Evolutionary conservation across 148 eudicot species (phyloP).

Genomic region (Euryodendron excelsum): DNA sequence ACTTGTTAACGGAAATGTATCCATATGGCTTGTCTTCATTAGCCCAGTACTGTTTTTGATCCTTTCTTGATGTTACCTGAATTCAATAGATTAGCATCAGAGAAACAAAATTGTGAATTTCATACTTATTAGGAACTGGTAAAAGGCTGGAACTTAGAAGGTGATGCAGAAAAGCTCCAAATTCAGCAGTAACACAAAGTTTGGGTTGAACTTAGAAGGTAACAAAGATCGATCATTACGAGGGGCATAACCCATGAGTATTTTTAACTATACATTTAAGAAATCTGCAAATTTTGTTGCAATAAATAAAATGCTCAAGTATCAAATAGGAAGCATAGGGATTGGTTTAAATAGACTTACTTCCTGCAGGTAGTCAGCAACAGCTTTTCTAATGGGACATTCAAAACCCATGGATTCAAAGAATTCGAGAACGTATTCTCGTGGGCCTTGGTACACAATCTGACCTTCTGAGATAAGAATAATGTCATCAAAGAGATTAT

Average conservation of each 20-base stretch:
- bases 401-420: constrained; percentile 7
- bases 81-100: neutral
- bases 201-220: too few species aligned
- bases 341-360: neutral
- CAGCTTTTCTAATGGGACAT: neutral
- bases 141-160: too few species aligned
- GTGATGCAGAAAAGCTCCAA: neutral
- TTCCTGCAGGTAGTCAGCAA: constrained; percentile 3
- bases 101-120: neutral
- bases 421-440: neutral
- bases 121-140: too few species aligned
- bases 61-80: neutral
- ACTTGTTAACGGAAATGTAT: neutral
- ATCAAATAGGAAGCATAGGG: neutral
- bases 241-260: too few species aligned
- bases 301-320: neutral
- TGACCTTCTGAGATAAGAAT: constrained; percentile 7
- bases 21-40: neutral
- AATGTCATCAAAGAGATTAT: constrained; percentile 4
- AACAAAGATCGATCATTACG: too few species aligned
- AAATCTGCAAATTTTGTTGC: too few species aligned
- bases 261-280: too few species aligned
- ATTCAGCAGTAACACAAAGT: too few species aligned
- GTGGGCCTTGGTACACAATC: constrained; percentile 2
- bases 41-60: neutral